Conservation (phyloP, 768 basidiomycete species). For the Suillus placidus region DNA sequence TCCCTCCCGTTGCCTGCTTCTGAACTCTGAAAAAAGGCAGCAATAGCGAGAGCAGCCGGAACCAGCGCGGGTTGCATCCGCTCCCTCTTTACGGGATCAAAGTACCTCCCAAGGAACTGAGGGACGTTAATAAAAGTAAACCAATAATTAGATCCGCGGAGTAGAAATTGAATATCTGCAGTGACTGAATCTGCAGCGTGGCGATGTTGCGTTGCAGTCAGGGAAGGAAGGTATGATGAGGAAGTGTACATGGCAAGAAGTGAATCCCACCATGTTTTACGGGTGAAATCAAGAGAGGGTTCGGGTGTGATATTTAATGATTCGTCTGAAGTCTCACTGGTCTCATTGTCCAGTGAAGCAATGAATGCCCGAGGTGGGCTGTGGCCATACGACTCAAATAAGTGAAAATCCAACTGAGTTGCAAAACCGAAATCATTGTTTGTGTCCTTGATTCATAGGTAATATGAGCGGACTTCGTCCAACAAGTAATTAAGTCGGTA, state of each 20-base stretch:
- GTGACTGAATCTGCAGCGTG: constrained; percentile 48
- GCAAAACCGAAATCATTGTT: constrained; percentile 10
- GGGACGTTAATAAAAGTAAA: constrained; percentile 76
- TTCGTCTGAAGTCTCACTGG: constrained; percentile 18
- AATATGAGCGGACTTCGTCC: constrained; percentile 27
- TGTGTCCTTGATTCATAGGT: constrained; percentile 27
- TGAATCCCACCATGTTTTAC: constrained; percentile 82
- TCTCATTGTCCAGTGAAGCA: constrained; percentile 16
- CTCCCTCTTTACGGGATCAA: constrained; percentile 54
- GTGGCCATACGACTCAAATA: constrained; percentile 4
- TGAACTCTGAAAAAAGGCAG: constrained; percentile 73
- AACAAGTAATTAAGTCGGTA: constrained; percentile 29
- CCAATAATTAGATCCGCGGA: constrained; percentile 68
- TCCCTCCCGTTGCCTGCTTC: constrained; percentile 52
- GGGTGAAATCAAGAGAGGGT: constrained; percentile 67
- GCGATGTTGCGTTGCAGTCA: constrained; percentile 49
- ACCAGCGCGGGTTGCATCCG: constrained; percentile 70
- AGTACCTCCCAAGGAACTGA: constrained; percentile 61
- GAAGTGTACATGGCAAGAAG: constrained; percentile 55
- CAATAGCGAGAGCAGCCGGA: constrained; percentile 61
- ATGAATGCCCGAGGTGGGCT: constrained; percentile 14
- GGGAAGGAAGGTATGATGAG: constrained; percentile 36
- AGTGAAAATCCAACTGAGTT: constrained; percentile 11
- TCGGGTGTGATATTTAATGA: constrained; percentile 42
- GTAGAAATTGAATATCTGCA: constrained; percentile 63